Base-by-base conservation (phyloP, 805 yeast species). In the Pichia pseudocactophila region DNA sequence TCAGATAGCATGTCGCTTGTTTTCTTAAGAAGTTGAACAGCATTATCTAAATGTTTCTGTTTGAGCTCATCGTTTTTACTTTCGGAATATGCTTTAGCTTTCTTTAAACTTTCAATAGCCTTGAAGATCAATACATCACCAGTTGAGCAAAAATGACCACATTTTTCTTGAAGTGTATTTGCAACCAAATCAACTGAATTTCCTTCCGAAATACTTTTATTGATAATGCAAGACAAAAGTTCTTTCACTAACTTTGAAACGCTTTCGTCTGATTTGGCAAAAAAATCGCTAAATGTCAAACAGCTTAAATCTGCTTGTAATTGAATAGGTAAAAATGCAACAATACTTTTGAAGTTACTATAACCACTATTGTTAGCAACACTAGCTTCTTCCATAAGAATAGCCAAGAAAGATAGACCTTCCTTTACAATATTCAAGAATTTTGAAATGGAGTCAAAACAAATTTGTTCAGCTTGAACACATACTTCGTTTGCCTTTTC, bases 141-240 rank as follows among this genome's bases (percentile, higher is more conserved):
- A 13, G 95, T 78, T 0, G 97, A 86, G 56, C 97, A 92, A 62
- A 88, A 92, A 0, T 95, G 79, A 1, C 95, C 95, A 68, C 98
- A 92, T 46, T 90, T 80, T 42, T 86, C 94, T 62, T 92, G 96
- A 40, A 92, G 66, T 1, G 89, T 78, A 30, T 80, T 78, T 1
- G 97, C 95, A 40, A 90, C 85, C 44, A 82, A 70, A 57, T 90
- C 97, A 36, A 92, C 90, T 0, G 95, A 83, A 4, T 86, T 90
- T n/a, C 98, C 97, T 50, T 84, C 78, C 31, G 85, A 71, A 44
- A 92, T 88, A 50, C 84, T 86, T 58, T 82, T 82, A 62, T 89
- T 89, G 48, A 92, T 88, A 30, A 92, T 78, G 1, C 96, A 83
- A 2, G 95, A 82, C 36, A 92, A 73, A 30, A 94, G 76, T 53